Base-by-base conservation (phyloP, 75 land plant genomes). In the Cupressus sempervirens region DNA sequence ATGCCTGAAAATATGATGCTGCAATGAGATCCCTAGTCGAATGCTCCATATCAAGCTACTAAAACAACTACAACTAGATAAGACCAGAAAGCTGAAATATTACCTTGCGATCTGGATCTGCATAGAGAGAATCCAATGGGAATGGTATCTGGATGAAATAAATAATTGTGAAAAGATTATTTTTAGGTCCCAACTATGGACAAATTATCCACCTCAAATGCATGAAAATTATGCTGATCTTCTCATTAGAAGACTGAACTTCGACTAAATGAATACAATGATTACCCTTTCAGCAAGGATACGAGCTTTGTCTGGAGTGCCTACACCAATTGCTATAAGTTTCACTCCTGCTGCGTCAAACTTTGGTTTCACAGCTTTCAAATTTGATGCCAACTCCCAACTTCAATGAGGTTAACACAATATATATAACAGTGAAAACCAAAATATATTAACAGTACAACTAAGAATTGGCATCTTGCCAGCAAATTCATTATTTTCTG, bases 81-180 rank as follows among this genome's bases (percentile, higher is more conserved):
- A 67, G 16, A 80, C 12, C 1, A 32, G 43, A 29, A 84, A 83
- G n/a, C 16, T 43, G 2, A 56, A 62, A 15, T 70, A 52, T 79
- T 80, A 93, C 95, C 94, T 94, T 91, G 76, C 94, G 91, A 32
- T 93, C 93, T 43, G 98, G 96, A 84, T 96, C 98, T 80, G 96
- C 96, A 89, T 96, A 96, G 43, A 96, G 93, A 84, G 88, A 88
- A 67, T 96, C 98, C 67, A 86, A 67, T 56, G 98, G 96, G 86
- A 96, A 96, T 35, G 94, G 98, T 79, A 96, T 85, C 98, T 96
- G 90, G 53, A 80, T 43, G 40, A 82, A 16, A 54, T 1, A 41
- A 30, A 52, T 48, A 84, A 41, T 29, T 40, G 34, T 62, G 20
- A 36, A 83, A 45, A 30, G n/a, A 7, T 14, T n/a, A 84, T 7